These are phyloP conservation scores for Juncus effusus DNA, from an alignment of 176 grass and related monocot species.

Conservation along the genomic window DNA sequence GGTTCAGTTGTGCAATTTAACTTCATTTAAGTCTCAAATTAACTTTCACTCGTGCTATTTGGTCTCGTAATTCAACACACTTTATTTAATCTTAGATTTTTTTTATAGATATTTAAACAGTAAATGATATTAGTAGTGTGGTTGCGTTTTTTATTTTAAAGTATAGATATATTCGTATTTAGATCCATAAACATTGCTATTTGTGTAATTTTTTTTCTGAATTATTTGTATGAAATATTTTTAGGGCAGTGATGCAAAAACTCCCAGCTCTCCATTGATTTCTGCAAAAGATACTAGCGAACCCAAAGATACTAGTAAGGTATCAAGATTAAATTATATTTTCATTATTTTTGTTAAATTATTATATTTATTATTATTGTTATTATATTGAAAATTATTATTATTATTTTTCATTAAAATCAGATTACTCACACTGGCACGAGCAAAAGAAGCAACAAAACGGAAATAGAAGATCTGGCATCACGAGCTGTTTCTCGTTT, in stretches of 20 bases:
- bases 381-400: constrained; percentile 12
- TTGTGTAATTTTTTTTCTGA: background rate
- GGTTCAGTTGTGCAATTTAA: background rate
- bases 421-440: constrained; percentile 30
- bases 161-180: too few relatives aligned
- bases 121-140: background rate
- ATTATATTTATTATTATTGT: too few relatives aligned
- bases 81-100: constrained; percentile 13
- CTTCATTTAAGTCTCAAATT: constrained; percentile 1
- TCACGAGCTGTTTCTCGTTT: constrained; percentile 69
- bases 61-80: too few relatives aligned
- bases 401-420: constrained; percentile 23
- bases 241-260: constrained; percentile 18
- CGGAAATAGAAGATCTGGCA: constrained; percentile 58
- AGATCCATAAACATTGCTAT: too few relatives aligned
- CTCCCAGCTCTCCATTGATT: constrained; percentile 2
- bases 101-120: constrained; percentile 17
- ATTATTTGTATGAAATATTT: constrained; percentile 9
- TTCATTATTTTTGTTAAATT: too few relatives aligned
- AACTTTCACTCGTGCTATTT: too few relatives aligned
- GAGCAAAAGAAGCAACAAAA: constrained; percentile 36
- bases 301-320: constrained; percentile 19
- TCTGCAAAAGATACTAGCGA: constrained; percentile 6
- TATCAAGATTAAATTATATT: background rate
- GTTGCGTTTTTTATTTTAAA: constrained; percentile 5